Evolutionary conservation across 192 early-diverging fungal genomes (phyloP), one percentile per base, ranked within the genome.

Genomic region (Umbelopsis vinacea): DNA sequence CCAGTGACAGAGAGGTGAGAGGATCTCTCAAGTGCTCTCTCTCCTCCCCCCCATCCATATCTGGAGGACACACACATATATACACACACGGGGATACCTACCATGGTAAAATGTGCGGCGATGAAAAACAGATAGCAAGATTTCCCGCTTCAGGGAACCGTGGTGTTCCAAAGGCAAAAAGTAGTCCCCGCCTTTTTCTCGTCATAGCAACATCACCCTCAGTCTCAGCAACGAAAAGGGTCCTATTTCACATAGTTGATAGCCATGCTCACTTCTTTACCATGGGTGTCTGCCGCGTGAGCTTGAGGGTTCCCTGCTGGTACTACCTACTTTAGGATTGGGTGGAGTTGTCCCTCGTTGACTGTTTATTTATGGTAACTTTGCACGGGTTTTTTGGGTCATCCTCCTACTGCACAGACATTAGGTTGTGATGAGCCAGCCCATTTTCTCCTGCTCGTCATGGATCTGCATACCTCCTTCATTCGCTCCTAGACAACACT

Each of bases 341-440:
- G 57, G 57, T 63, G 57, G 57, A 63, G 57, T 29, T 63, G 33
- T 38, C 33, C 57, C 57, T 63, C 57, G 57, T 63, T 63, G 57
- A 12, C 35, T 63, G 57, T 15, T 29, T 37, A 35, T 38, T 63
- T 63, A 37, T 63, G 57, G 57, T 63, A 63, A 37, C 57, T 63
- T 63, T 63, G 57, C 57, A 63, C 57, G 57, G 57, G 33, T 37
- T 63, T 29, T 37, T 15, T 21, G 40, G 40, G 40, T 54, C 23
- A 54, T 54, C 53, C 53, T 54, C 53, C 53, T 54, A 54, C 57
- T 63, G 57, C 57, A 63, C 57, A 63, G 57, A 63, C 57, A 37
- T 63, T 63, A 43, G 40, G 1, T 11, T 43, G 40, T 4, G 5
- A 43, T 12, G 8, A 43, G 9, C 17, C 33, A 3, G 19, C n/a